Percentiles rank a stretch among this genome's conserved stretches.
Evolutionary conservation across 345 rosid genomes (phyloP).

Genomic region (Salix exigua): DNA sequence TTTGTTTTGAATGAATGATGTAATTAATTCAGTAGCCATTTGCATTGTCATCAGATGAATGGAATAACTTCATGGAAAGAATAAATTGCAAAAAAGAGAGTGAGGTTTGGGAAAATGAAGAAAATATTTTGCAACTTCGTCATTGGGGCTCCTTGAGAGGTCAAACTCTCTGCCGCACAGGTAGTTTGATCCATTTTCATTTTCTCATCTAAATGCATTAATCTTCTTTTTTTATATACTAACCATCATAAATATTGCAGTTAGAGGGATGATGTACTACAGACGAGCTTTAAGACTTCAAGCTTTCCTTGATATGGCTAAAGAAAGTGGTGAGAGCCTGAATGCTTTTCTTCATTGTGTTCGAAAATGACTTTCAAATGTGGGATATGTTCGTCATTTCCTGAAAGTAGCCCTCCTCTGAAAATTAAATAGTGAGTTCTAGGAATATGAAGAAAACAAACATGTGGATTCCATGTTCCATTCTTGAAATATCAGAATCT

Average conservation of each 20-base stretch:
- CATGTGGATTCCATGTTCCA: not conserved
- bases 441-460: not conserved
- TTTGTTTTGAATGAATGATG: slow-evolving; percentile 4
- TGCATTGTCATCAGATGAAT: slow-evolving; percentile 61
- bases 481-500: not conserved
- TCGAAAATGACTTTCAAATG: not conserved
- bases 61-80: slow-evolving; percentile 93
- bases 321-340: slow-evolving; percentile 53
- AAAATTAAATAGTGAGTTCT: not conserved
- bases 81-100: slow-evolving; percentile 65
- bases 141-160: slow-evolving; percentile 98
- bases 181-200: slow-evolving; percentile 35
- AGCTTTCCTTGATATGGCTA: slow-evolving; percentile 99
- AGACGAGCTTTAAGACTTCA: slow-evolving; percentile 96
- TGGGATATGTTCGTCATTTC: not conserved
- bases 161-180: slow-evolving; percentile 90
- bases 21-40: not conserved
- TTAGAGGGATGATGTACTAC: slow-evolving; percentile 99
- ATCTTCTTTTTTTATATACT: slow-evolving; percentile 7
- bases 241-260: slow-evolving; percentile 40
- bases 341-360: slow-evolving; percentile 11
- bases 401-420: not conserved
- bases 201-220: slow-evolving; percentile 1
- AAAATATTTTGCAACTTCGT: slow-evolving; percentile 88
- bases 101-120: slow-evolving; percentile 83